Conservation (phyloP, 2,329 filamentous ascomycete genomes). For the Rhytidhysteron rufulum region DNA sequence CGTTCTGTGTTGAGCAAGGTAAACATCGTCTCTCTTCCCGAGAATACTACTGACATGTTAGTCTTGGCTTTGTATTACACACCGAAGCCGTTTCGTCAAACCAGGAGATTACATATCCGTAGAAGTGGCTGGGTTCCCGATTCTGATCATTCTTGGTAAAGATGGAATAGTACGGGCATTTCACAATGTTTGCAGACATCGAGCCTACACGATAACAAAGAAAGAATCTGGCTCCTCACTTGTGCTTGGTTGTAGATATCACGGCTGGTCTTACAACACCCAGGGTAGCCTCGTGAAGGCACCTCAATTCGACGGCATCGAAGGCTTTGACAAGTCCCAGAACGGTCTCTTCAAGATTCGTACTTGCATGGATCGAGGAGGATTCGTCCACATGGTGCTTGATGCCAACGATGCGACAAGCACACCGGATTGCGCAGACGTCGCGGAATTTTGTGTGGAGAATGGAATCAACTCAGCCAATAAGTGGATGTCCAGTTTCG, state of each 20-base stretch:
- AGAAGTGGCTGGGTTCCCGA: constrained; percentile 34
- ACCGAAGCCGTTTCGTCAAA: constrained; percentile 30
- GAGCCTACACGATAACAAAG: constrained; percentile 41
- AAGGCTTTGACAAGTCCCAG: constrained; percentile 34
- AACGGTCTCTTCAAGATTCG: constrained; percentile 28
- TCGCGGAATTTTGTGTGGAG: constrained; percentile 9
- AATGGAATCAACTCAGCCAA: constrained; percentile 10
- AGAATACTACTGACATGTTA: constrained; percentile 9
- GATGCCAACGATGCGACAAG: constrained; percentile 9
- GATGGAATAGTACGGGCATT: constrained; percentile 38
- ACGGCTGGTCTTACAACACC: constrained; percentile 45
- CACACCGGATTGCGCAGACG: constrained; percentile 7
- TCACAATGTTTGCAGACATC: constrained; percentile 46
- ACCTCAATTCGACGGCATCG: constrained; percentile 36
- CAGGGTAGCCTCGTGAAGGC: constrained; percentile 44
- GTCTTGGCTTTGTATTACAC: constrained; percentile 38
- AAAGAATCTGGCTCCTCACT: constrained; percentile 35
- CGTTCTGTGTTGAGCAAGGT: constrained; percentile 50
- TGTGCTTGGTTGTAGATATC: constrained; percentile 44
- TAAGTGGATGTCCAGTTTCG: constrained; percentile 29
- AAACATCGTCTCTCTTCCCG: constrained; percentile 3
- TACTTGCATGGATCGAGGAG: constrained; percentile 16
- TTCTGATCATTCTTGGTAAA: constrained; percentile 38
- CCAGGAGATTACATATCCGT: constrained; percentile 35
- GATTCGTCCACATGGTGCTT: constrained; percentile 28